Percentiles rank a stretch among this genome's conserved stretches.
phyloP scores from a whole-genome alignment of 805 yeast species.

The Jamesozyma spencerorum region DNA sequence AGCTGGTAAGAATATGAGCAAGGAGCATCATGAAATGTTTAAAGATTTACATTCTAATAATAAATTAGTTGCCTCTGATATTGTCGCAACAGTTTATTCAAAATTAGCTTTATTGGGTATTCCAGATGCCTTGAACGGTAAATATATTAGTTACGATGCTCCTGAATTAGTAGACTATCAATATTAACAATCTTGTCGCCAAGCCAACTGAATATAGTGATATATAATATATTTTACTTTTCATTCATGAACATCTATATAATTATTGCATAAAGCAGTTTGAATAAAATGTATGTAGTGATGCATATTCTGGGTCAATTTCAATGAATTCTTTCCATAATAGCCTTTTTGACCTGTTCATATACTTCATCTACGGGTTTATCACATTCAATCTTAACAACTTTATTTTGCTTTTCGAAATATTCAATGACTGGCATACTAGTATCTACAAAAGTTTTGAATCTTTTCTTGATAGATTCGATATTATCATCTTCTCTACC shows the following conservation, averaged over 20 bases:
- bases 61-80: conserved; percentile 54
- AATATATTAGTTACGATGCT: conserved; percentile 54
- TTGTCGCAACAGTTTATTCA: conserved; percentile 65
- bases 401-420: conserved; percentile 63
- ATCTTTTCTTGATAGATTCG: conserved; percentile 84
- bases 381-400: conserved; percentile 71
- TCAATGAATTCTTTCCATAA: conserved; percentile 36
- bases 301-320: too few species aligned
- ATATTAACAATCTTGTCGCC: background rate
- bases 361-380: conserved; percentile 75
- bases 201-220: too few species aligned
- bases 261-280: too few species aligned
- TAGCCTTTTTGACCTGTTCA: conserved; percentile 53
- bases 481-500: conserved; percentile 91
- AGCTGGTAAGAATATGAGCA: conserved; percentile 48
- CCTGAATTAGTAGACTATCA: conserved; percentile 11
- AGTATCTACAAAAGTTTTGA: conserved; percentile 75
- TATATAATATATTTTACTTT: too few species aligned
- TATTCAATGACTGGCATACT: conserved; percentile 90
- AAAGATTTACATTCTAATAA: conserved; percentile 48
- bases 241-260: too few species aligned
- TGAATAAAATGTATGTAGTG: too few species aligned
- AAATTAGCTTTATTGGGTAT: conserved; percentile 57
- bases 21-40: conserved; percentile 51
- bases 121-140: conserved; percentile 50